Evolutionary conservation across 495 filamentous ascomycete species (phyloP).

Genomic region (Penicillium cosmopolitanum): DNA sequence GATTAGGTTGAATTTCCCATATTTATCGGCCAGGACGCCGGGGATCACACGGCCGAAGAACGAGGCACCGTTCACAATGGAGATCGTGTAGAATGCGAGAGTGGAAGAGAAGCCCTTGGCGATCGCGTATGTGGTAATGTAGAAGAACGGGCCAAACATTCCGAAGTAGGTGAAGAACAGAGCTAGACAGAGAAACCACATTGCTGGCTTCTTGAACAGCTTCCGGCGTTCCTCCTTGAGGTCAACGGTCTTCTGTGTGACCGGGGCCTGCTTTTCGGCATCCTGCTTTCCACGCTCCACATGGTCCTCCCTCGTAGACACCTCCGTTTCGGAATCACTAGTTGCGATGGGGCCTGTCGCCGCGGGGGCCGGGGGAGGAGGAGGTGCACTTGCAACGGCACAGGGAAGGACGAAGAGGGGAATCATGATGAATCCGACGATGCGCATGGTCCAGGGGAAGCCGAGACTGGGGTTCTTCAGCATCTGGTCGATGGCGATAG

Average conservation of each 20-base stretch:
- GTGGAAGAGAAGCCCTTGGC: constrained; percentile 37
- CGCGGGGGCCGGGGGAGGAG: not conserved
- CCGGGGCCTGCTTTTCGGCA: not conserved
- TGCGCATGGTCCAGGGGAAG: constrained; percentile 56
- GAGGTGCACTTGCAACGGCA: constrained; percentile 19
- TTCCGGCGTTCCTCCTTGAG: constrained; percentile 22
- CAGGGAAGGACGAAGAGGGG: constrained; percentile 60
- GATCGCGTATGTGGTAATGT: constrained; percentile 40
- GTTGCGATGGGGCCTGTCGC: not conserved
- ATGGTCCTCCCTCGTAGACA: not conserved
- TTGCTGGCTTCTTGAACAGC: constrained; percentile 25
- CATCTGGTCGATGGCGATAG: constrained; percentile 45
- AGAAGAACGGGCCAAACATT: constrained; percentile 54
- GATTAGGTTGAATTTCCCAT: constrained; percentile 73
- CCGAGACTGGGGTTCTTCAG: constrained; percentile 39
- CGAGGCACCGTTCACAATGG: constrained; percentile 52
- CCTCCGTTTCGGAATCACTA: constrained; percentile 1
- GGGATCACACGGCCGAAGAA: constrained; percentile 44
- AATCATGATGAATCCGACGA: constrained; percentile 53
- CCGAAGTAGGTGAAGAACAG: constrained; percentile 50
- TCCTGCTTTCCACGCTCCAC: not conserved
- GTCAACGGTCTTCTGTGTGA: not conserved
- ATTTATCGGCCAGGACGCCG: constrained; percentile 67
- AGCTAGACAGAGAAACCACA: constrained; percentile 53
- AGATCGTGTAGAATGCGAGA: constrained; percentile 47